Percentiles rank a stretch among this genome's conserved stretches.
Conservation (phyloP, 352 stramenopile species). For the Pythium chondricola region DNA sequence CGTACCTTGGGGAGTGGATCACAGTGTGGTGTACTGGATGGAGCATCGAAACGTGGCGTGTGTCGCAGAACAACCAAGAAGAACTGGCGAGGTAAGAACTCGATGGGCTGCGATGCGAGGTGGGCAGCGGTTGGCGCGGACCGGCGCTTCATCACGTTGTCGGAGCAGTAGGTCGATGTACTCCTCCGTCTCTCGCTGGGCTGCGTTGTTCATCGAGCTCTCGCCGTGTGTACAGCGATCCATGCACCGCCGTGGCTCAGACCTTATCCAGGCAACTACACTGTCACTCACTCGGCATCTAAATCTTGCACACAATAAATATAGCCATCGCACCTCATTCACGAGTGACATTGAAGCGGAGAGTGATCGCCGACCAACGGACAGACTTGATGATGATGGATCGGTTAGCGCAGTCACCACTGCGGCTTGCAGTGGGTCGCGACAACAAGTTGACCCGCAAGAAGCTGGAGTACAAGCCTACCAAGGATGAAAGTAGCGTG, state of each 20-base stretch:
- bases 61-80: slow-evolving; percentile 48
- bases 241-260: too few relatives aligned
- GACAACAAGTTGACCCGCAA: slow-evolving; percentile 1
- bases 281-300: too few relatives aligned
- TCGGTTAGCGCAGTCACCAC: slow-evolving; percentile 16
- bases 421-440: slow-evolving; percentile 1
- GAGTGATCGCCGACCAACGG: too few relatives aligned
- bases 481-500: background rate
- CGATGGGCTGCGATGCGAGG: slow-evolving; percentile 34
- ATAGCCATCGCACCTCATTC: too few relatives aligned
- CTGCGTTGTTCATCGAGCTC: too few relatives aligned
- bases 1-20: slow-evolving; percentile 23
- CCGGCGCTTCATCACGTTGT: slow-evolving; percentile 40
- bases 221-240: too few relatives aligned
- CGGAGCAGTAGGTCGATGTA: background rate
- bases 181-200: too few relatives aligned
- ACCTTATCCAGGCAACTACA: too few relatives aligned
- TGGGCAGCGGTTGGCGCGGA: slow-evolving; percentile 8
- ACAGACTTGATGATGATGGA: too few relatives aligned
- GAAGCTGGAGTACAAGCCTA: background rate
- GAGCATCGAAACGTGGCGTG: slow-evolving; percentile 7
- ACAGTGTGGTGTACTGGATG: background rate
- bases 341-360: too few relatives aligned
- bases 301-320: too few relatives aligned
- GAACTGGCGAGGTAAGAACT: slow-evolving; percentile 48